phyloP scores from a whole-genome alignment of 208 protist genomes.

The Trypanosoma scelopori region DNA sequence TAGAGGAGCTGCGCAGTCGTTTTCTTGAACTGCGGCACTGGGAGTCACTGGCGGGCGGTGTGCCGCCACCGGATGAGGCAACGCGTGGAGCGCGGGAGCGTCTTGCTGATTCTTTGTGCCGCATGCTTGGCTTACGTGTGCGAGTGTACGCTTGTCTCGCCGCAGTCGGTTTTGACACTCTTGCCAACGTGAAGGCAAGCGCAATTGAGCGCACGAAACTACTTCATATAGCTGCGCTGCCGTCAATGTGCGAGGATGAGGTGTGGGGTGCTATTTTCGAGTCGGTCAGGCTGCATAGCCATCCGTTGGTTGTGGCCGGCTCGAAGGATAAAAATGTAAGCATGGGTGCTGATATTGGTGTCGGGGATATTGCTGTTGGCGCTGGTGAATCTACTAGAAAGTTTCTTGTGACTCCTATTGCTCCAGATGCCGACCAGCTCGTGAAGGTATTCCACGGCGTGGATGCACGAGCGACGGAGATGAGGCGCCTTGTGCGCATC shows the following conservation, averaged over 20 bases:
- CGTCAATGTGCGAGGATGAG: constrained; percentile 72
- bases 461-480: constrained; percentile 21
- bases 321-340: background rate
- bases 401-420: constrained; percentile 10
- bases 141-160: constrained; percentile 71
- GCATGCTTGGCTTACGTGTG: constrained; percentile 45
- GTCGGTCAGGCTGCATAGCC: constrained; percentile 32
- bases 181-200: constrained; percentile 34
- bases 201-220: constrained; percentile 62
- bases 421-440: constrained; percentile 22
- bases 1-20: constrained; percentile 17
- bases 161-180: constrained; percentile 33
- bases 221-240: constrained; percentile 61
- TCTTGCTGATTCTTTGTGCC: constrained; percentile 26
- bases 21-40: constrained; percentile 10
- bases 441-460: constrained; percentile 26
- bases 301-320: background rate
- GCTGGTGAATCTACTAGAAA: background rate
- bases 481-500: background rate
- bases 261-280: constrained; percentile 71
- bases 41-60: background rate
- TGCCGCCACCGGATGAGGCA: background rate
- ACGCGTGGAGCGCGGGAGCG: constrained; percentile 6
- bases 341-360: background rate
- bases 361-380: background rate